A percentile compares a stretch with the other conserved stretches of the same genome.
These are phyloP conservation scores for Agroathelia rolfsii DNA, from an alignment of 1,284 basidiomycete species.

Conservation along the genomic window DNA sequence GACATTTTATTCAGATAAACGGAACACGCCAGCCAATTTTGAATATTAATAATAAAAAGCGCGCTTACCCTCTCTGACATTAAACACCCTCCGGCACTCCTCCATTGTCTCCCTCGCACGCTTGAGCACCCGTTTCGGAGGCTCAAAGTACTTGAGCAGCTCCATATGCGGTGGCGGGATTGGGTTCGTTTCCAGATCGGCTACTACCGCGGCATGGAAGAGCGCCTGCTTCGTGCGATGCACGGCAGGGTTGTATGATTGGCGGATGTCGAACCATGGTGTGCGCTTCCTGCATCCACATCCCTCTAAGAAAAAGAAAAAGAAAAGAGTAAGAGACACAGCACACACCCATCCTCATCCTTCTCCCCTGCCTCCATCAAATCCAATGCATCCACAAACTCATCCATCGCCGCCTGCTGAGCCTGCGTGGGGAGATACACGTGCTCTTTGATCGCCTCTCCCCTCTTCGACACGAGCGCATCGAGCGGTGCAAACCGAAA, in stretches of 20 bases:
- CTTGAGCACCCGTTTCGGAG: slow-evolving; percentile 62
- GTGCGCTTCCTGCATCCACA: slow-evolving; percentile 35
- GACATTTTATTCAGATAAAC: no score
- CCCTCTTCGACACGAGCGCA: slow-evolving; percentile 66
- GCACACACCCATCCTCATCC: slow-evolving; percentile 57
- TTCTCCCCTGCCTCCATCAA: slow-evolving; percentile 66
- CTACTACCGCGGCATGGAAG: slow-evolving; percentile 74
- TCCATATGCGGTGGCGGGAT: slow-evolving; percentile 81
- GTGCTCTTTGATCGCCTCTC: slow-evolving; percentile 66
- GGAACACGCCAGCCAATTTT: slow-evolving; percentile 3
- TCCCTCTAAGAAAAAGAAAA: no score
- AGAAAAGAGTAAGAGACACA: slow-evolving; percentile 2
- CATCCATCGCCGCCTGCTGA: slow-evolving; percentile 76
- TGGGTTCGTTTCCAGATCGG: slow-evolving; percentile 64
- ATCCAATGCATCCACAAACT: slow-evolving; percentile 81
- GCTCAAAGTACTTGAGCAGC: slow-evolving; percentile 73
- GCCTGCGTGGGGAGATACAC: slow-evolving; percentile 76
- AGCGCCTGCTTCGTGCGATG: slow-evolving; percentile 90
- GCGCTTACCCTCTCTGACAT: slow-evolving; percentile 61
- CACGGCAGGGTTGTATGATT: slow-evolving; percentile 83
- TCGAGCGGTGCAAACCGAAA: slow-evolving; percentile 83
- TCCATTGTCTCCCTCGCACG: slow-evolving; percentile 45
- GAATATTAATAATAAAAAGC: slow-evolving; percentile 1
- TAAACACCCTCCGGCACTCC: slow-evolving; percentile 55
- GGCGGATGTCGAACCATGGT: slow-evolving; percentile 71